Evolutionary conservation across 1,284 basidiomycete genomes (phyloP), one percentile per base, ranked within the genome.

Genomic region (Leccinum fallax): DNA sequence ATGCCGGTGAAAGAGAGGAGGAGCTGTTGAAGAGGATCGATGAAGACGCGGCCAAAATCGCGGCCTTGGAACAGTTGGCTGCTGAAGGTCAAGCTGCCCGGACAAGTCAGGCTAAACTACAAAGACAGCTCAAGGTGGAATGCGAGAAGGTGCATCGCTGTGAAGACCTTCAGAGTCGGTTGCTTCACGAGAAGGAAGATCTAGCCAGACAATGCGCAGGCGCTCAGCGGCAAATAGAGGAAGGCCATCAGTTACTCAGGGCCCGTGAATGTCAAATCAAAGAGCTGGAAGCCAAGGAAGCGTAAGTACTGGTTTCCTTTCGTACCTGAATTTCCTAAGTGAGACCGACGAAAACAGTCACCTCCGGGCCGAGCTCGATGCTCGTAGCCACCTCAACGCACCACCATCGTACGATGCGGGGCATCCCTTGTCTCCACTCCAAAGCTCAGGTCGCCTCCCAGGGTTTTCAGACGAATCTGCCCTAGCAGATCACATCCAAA

Each of bases 21-120:
- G 85, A 86, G 63, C 67, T 88, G 40, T 64, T 87, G 65, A 76
- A 78, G 67, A 78, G 87, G 64, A 85, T 89, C 38, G 88, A 89
- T 53, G 86, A 87, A 68, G 88, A 89, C 61, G 84, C 84, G 51
- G 84, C 82, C 1, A 87, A 84, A 72, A 85, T 88, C 32, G 69
- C 72, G 5, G 79, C 83, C 3, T 68, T 89, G 57, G 83, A 87
- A 67, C 72, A 70, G 55, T 71, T 83, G 67, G 67, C 82, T 7
- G 67, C 75, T 34, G 78, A 79, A 36, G 69, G 74, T 34, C 73
- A 79, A 32, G 69, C 77, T 55, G 60, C 74, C 24, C 73, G 73
- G 58, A 65, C 67, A n/a, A 66, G 79, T 63, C 80, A 82, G 65
- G 71, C 77, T 3, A 76, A 70, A 26, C 65, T 80, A 5, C 81